Evolutionary conservation across 2,329 filamentous ascomycete genomes (phyloP).

Genomic region (Chaetothyriales sp.): DNA sequence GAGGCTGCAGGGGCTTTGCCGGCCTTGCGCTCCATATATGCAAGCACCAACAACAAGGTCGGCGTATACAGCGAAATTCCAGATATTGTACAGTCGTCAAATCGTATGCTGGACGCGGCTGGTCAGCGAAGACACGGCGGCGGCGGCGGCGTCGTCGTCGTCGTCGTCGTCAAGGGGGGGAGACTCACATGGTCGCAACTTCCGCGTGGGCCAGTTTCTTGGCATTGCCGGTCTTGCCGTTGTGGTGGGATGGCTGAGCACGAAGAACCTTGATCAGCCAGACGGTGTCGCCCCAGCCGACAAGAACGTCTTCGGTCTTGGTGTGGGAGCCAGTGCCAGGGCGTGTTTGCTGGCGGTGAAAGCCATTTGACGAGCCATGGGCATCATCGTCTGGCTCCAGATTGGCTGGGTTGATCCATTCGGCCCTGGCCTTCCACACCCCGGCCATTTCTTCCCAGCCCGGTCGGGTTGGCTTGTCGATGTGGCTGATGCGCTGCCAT

Average conservation of each 20-base stretch:
- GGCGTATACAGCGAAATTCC: constrained; percentile 94
- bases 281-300: constrained; percentile 91
- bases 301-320: constrained; percentile 59
- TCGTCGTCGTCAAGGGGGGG: not conserved
- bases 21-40: constrained; percentile 66
- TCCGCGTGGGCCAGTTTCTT: constrained; percentile 67
- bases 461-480: constrained; percentile 72
- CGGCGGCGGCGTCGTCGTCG: no score
- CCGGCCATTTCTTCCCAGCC: constrained; percentile 94
- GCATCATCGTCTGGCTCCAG: constrained; percentile 61
- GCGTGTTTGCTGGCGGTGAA: constrained; percentile 23
- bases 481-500: constrained; percentile 89
- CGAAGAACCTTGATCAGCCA: constrained; percentile 91
- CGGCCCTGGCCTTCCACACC: constrained; percentile 81
- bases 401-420: constrained; percentile 80
- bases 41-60: constrained; percentile 77
- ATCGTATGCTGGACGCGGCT: constrained; percentile 49
- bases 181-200: constrained; percentile 75
- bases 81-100: constrained; percentile 92
- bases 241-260: constrained; percentile 23
- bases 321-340: constrained; percentile 24
- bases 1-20: not conserved
- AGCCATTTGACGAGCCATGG: constrained; percentile 23
- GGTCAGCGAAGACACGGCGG: constrained; percentile 24
- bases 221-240: constrained; percentile 54